Conservation (phyloP, 805 yeast genomes). For the Metschnikowia continentalis region DNA sequence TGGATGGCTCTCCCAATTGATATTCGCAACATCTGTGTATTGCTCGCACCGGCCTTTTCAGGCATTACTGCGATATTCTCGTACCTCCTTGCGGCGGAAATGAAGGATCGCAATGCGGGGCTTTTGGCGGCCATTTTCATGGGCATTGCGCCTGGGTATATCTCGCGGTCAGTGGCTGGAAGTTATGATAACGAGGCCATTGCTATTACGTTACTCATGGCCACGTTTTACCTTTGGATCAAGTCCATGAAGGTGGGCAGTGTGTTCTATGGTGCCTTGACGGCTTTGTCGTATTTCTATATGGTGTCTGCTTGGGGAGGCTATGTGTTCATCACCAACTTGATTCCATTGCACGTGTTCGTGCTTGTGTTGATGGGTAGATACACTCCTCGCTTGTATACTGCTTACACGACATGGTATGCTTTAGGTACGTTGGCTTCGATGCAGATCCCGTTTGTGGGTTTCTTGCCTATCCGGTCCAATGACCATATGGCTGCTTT, state of each 20-base stretch:
- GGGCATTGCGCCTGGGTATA: constrained; percentile 98
- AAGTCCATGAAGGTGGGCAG: constrained; percentile 91
- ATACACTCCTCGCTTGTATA: constrained; percentile 74
- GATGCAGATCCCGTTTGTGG: constrained; percentile 99
- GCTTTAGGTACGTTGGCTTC: constrained; percentile 96
- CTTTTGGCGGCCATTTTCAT: constrained; percentile 88
- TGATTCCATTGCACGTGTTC: constrained; percentile 93
- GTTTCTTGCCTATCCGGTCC: constrained; percentile 93
- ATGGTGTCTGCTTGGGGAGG: constrained; percentile 99
- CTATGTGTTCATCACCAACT: constrained; percentile 95
- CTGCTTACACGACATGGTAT: constrained; percentile 95
- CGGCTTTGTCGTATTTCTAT: constrained; percentile 90
- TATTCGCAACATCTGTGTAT: constrained; percentile 91
- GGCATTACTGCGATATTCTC: constrained; percentile 90
- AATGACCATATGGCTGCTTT: constrained; percentile 98
- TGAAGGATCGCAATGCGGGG: constrained; percentile 88
- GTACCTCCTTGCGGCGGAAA: constrained; percentile 80
- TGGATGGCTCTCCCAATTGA: constrained; percentile 78
- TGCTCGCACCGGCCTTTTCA: constrained; percentile 94
- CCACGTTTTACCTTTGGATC: constrained; percentile 94
- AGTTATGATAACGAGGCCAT: constrained; percentile 98
- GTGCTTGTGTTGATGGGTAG: constrained; percentile 92
- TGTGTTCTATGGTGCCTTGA: constrained; percentile 71
- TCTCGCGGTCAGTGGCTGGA: constrained; percentile 97
- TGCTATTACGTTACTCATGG: constrained; percentile 93